Evolutionary conservation across 306 rosid genomes (phyloP).

Genomic region (Cyclanthera cordifolia): DNA sequence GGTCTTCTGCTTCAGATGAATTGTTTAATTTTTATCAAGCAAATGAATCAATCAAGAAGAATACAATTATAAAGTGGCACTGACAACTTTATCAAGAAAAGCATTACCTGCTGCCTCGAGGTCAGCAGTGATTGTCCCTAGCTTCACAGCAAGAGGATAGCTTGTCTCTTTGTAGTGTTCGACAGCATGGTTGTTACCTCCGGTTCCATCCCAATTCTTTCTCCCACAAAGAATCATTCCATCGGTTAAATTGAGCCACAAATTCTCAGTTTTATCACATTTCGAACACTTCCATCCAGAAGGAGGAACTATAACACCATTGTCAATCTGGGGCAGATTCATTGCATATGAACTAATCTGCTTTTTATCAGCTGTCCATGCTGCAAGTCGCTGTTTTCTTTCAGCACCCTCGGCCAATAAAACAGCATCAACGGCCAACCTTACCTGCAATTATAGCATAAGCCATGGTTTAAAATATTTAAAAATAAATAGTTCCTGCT

Average conservation of each 20-base stretch:
- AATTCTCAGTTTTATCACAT: slow-evolving; percentile 85
- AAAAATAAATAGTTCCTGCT: not conserved
- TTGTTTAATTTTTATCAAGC: not conserved
- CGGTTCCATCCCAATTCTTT: slow-evolving; percentile 87
- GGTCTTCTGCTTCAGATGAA: not conserved
- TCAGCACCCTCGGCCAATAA: slow-evolving; percentile 75
- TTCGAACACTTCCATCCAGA: slow-evolving; percentile 82
- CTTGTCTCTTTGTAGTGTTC: slow-evolving; percentile 66
- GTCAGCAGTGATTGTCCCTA: slow-evolving; percentile 92
- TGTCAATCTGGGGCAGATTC: slow-evolving; percentile 67
- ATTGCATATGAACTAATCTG: slow-evolving; percentile 45
- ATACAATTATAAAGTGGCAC: not conserved
- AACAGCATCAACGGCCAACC: slow-evolving; percentile 84
- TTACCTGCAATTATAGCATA: slow-evolving; percentile 40
- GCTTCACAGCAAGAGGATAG: slow-evolving; percentile 92
- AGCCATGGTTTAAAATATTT: not conserved
- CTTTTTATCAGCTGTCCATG: slow-evolving; percentile 86
- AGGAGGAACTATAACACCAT: slow-evolving; percentile 69
- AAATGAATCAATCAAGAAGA: not conserved
- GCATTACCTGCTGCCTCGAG: slow-evolving; percentile 89
- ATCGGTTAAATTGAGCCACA: slow-evolving; percentile 89
- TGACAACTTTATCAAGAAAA: slow-evolving; percentile 1
- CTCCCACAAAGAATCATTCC: slow-evolving; percentile 89
- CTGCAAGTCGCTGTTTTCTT: slow-evolving; percentile 75
- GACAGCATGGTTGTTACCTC: slow-evolving; percentile 91